Base-by-base conservation (phyloP, 1,284 basidiomycete genomes). In the Golubevia sp. region DNA sequence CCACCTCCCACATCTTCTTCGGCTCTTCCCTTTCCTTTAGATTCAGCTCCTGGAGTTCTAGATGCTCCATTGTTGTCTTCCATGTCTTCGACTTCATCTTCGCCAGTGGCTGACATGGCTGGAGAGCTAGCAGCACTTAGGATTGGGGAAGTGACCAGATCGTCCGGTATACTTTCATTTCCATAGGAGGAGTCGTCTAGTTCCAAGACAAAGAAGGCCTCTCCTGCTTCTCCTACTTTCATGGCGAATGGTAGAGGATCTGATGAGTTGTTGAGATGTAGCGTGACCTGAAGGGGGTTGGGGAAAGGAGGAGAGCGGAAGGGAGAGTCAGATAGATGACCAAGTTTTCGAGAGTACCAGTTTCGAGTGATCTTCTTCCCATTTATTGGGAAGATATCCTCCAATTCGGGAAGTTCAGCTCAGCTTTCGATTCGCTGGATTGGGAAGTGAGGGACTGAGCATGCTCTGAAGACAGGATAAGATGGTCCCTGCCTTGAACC, bases 121-220 rank as follows among this genome's bases (percentile, higher is more conserved):
- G 24, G 25, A 53, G 24, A 25, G n/a, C 64, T 1, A 68, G 62
- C 0, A 51, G 38, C 24, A 64, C 23, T 21, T 61, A 38, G 2
- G 76, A 83, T 74, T 4, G 80, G 80, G 57, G 70, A 73, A 3
- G 80, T 83, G 49, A 82, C 77, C n/a, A 83, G 59, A 54, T 77
- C 77, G 18, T 67, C 71, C 0, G 79, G 80, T 25, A 82, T 73
- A 34, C 30, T 34, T 49, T 55, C 62, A 23, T 63, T 59, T 3
- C 56, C 57, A 4, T 67, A 64, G 4, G 70, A 71, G 13, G 71
- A 65, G 5, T 70, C 73, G 55, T 82, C 77, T 49, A 81, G 67
- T 62, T 83, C 76, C 52, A 83, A 62, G 8, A 83, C 77, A 49
- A 83, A 83, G 60, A 82, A 82, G 6, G 80, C 80, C 58, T 83